Conservation (phyloP, 2,329 filamentous ascomycete species). For the Hymenoscyphus albidus region DNA sequence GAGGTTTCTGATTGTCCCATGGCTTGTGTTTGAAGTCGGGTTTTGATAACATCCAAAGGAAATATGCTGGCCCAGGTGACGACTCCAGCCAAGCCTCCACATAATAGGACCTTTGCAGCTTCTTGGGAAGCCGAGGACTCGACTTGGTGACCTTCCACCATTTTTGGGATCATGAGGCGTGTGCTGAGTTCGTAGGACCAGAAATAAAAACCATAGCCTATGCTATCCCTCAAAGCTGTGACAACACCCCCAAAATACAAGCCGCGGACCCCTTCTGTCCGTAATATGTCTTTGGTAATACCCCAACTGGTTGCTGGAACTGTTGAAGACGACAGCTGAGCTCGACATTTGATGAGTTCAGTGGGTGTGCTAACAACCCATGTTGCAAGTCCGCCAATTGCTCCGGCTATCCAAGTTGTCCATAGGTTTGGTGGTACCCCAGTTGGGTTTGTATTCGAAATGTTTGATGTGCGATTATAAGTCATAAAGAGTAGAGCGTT, state of each 20-base stretch:
- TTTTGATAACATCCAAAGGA: slow-evolving; percentile 89
- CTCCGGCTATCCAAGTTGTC: slow-evolving; percentile 76
- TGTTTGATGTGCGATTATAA: slow-evolving; percentile 77
- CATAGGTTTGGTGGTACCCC: slow-evolving; percentile 48
- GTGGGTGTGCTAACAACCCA: slow-evolving; percentile 86
- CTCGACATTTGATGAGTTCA: slow-evolving; percentile 85
- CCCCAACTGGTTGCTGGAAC: slow-evolving; percentile 40
- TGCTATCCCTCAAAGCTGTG: slow-evolving; percentile 76
- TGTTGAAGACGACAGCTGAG: slow-evolving; percentile 57
- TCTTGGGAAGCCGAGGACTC: slow-evolving; percentile 36
- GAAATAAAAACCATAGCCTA: slow-evolving; percentile 98
- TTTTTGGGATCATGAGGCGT: slow-evolving; percentile 44
- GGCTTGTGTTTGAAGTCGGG: slow-evolving; percentile 76
- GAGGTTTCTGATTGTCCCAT: slow-evolving; percentile 26
- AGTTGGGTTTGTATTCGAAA: slow-evolving; percentile 45
- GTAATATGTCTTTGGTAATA: slow-evolving; percentile 60
- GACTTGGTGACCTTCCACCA: slow-evolving; percentile 10
- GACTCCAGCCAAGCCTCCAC: slow-evolving; percentile 82
- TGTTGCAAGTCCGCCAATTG: slow-evolving; percentile 75
- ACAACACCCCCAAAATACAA: slow-evolving; percentile 78
- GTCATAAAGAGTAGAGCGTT: slow-evolving; percentile 87
- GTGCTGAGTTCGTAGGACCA: slow-evolving; percentile 83
- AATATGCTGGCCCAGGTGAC: slow-evolving; percentile 89
- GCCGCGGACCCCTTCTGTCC: slow-evolving; percentile 58
- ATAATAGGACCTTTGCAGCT: slow-evolving; percentile 67